Evolutionary conservation across 768 basidiomycete species (phyloP), one percentile per base, ranked within the genome.

Genomic region (Lepiota venenata): DNA sequence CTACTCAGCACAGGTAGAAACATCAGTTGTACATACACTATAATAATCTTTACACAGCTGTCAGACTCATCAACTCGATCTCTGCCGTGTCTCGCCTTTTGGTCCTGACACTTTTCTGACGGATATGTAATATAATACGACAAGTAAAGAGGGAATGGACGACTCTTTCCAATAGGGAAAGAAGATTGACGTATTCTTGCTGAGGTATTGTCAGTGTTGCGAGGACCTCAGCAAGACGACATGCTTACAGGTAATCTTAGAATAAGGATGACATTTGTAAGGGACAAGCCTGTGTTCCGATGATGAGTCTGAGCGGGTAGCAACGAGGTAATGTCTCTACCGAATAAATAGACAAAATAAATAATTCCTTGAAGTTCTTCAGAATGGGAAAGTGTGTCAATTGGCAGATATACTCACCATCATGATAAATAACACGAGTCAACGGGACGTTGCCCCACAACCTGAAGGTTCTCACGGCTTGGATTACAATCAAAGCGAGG

Each of bases 271-370:
- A 48, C 39, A 25, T 57, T 57, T 21, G 38, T 15, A 5, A 48
- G 42, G 22, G 56, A 52, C 43, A 57, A 20, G 20, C 43, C 56
- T 56, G 44, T 27, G 32, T 14, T 16, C 8, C 12, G 35, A 32
- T 55, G 15, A 55, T 55, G 15, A 55, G 39, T n/a, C 35, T 37
- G 5, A 15, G 15, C 12, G 10, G 38, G 3, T 21, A 15, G 16
- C 16, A 12, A 42, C 21, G 14, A 39, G 25, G n/a, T 21, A 32
- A 18, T 37, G 18, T 16, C 29, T 40, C 35, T 22, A 57, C 50
- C 25, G 39, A 57, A 53, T 38, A 57, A 49, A 43, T 57, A 57
- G 11, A 35, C 32, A 39, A 52, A 57, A 53, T 57, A 57, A 47
- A 53, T 48, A 44, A 57, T 52, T 41, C 51, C 56, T 57, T 35